Percentiles rank a stretch among this genome's conserved stretches.
Evolutionary conservation across 768 basidiomycete species (phyloP).

Genomic region (Mycena rosella): DNA sequence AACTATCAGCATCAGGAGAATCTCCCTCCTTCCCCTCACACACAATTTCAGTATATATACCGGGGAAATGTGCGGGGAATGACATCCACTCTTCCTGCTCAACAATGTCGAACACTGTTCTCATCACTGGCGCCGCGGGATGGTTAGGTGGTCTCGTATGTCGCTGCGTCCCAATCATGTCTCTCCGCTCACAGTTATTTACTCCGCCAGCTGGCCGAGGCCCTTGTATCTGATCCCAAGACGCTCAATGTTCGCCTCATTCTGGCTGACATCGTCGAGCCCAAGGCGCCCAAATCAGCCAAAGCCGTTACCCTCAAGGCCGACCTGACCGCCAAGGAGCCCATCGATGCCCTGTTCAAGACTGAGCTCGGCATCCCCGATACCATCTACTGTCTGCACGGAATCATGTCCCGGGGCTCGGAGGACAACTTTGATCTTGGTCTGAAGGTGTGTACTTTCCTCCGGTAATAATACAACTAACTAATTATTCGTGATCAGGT

Average conservation of each 20-base stretch:
- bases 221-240: conserved; percentile 46
- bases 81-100: neutral
- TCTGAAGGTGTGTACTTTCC: conserved; percentile 49
- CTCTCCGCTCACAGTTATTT: neutral
- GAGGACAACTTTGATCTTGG: conserved; percentile 73
- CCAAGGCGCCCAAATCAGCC: conserved; percentile 47
- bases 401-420: conserved; percentile 73
- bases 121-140: conserved; percentile 61
- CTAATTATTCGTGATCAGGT: conserved; percentile 50
- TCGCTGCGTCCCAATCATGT: neutral
- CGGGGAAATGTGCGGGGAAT: neutral
- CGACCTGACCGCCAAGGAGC: conserved; percentile 54
- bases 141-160: conserved; percentile 41
- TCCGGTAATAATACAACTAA: neutral
- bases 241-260: conserved; percentile 60
- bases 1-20: too few species aligned
- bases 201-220: conserved; percentile 57
- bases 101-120: conserved; percentile 49
- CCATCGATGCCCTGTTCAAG: conserved; percentile 53
- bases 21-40: neutral
- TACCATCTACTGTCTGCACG: conserved; percentile 64
- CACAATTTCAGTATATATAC: neutral
- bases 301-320: conserved; percentile 52
- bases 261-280: conserved; percentile 63
- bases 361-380: conserved; percentile 56